Percentiles rank a stretch among this genome's conserved stretches.
phyloP scores from a whole-genome alignment of 805 yeast genomes.

The Cyberlindnera maclurae region DNA sequence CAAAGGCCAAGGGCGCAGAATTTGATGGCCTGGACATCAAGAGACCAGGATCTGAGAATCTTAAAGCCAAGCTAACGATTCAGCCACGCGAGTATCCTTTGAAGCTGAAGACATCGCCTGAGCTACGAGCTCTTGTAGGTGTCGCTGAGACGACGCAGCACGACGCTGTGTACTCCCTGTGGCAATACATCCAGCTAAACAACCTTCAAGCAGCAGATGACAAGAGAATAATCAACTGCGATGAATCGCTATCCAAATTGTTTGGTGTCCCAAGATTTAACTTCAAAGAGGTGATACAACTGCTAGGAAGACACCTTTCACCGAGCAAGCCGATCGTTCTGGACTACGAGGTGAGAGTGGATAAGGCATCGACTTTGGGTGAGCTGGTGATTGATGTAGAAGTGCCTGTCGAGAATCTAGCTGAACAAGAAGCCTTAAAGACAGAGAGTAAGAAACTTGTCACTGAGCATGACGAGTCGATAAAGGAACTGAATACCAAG shows the following conservation, averaged over 20 bases:
- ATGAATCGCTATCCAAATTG: conserved; percentile 36
- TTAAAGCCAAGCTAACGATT: conserved; percentile 65
- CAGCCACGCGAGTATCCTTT: conserved; percentile 76
- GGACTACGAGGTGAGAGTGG: conserved; percentile 71
- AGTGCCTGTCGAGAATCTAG: conserved; percentile 37
- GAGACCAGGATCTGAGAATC: conserved; percentile 62
- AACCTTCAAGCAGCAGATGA: conserved; percentile 54
- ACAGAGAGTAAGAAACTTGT: conserved; percentile 26
- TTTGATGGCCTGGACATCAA: conserved; percentile 90
- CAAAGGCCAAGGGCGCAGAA: conserved; percentile 38
- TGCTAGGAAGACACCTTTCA: conserved; percentile 55
- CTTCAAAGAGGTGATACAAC: conserved; percentile 66
- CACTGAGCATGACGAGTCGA: conserved; percentile 23
- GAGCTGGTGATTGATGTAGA: conserved; percentile 73
- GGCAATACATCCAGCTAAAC: conserved; percentile 73
- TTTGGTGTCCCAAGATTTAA: conserved; percentile 47
- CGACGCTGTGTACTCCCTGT: conserved; percentile 68
- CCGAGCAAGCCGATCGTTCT: conserved; percentile 79
- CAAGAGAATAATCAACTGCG: conserved; percentile 45
- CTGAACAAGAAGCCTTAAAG: conserved; percentile 23
- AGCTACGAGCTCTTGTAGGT: conserved; percentile 67
- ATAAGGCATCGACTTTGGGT: conserved; percentile 71
- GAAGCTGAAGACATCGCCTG: conserved; percentile 55
- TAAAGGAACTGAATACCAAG: conserved; percentile 27
- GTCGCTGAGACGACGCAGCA: conserved; percentile 76